Percentiles rank a stretch among this genome's conserved stretches.
phyloP scores from a whole-genome alignment of 164 flowering plant genomes.

The Vitis rotundifolia region DNA sequence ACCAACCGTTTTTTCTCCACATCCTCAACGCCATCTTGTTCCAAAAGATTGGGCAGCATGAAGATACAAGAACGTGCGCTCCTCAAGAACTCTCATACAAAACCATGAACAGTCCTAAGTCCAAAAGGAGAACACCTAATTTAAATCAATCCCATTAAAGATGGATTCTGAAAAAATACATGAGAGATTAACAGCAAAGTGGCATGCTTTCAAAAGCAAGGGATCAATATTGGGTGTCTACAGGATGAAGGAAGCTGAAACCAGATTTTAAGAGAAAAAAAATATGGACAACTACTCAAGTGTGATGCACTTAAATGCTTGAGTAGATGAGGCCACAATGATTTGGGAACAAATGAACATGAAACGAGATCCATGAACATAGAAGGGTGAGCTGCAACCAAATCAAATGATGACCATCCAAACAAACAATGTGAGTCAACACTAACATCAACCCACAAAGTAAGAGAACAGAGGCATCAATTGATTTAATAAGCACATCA shows the following conservation, averaged over 20 bases:
- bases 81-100: conserved; percentile 15
- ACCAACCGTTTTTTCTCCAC: conserved; percentile 18
- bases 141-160: conserved; percentile 5
- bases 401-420: conserved; percentile 14
- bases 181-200: conserved; percentile 5
- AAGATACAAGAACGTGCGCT: conserved; percentile 12
- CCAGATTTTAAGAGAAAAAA: background rate
- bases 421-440: conserved; percentile 10
- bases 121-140: conserved; percentile 18
- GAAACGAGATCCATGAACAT: background rate
- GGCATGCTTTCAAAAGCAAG: background rate
- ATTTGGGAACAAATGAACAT: conserved; percentile 1
- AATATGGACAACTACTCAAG: background rate
- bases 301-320: background rate
- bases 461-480: conserved; percentile 1
- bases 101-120: conserved; percentile 18
- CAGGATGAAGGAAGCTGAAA: background rate
- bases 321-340: conserved; percentile 2
- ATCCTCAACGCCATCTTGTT: conserved; percentile 12
- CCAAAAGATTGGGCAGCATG: conserved; percentile 6
- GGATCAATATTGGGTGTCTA: background rate
- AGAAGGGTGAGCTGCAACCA: background rate
- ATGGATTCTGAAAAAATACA: background rate
- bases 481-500: conserved; percentile 10
- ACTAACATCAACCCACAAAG: conserved; percentile 7